phyloP scores from a whole-genome alignment of 768 basidiomycete species.

The Suillus weaverae region DNA sequence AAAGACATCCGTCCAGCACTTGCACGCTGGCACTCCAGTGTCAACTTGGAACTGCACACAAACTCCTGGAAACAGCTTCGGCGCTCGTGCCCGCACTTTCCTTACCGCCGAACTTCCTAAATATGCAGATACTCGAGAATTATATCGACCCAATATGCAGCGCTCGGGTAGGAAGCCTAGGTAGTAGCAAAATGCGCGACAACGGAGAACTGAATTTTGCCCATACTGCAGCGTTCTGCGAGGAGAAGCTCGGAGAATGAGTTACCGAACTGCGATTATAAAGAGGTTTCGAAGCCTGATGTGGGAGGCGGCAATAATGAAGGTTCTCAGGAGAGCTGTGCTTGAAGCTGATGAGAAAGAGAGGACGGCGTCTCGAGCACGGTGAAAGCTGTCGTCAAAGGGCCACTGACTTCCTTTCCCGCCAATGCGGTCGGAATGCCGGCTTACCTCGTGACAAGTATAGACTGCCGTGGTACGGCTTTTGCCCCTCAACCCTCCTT shows the following conservation, averaged over 20 bases:
- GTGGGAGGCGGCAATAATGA: constrained; percentile 23
- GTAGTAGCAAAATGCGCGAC: constrained; percentile 19
- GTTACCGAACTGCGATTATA: constrained; percentile 17
- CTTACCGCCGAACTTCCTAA: constrained; percentile 22
- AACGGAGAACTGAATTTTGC: constrained; percentile 21
- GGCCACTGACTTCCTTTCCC: constrained; percentile 16
- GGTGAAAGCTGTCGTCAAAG: constrained; percentile 20
- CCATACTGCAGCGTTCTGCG: constrained; percentile 25
- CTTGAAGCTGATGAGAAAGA: constrained; percentile 34
- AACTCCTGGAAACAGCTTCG: constrained; percentile 23
- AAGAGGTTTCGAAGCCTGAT: constrained; percentile 23
- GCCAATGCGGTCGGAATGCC: constrained; percentile 25
- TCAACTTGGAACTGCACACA: constrained; percentile 27
- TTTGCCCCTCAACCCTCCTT: constrained; percentile 17
- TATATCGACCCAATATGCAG: constrained; percentile 26
- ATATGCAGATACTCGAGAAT: constrained; percentile 19
- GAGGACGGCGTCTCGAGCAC: constrained; percentile 16
- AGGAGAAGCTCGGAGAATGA: constrained; percentile 30
- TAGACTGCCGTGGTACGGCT: constrained; percentile 16
- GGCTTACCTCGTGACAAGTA: constrained; percentile 15
- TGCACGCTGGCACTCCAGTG: constrained; percentile 21
- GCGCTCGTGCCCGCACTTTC: constrained; percentile 10
- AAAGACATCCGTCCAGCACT: constrained; percentile 19
- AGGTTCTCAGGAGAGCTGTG: constrained; percentile 23
- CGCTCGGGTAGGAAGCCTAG: constrained; percentile 12